Conservation (phyloP, 345 rosid species). For the Anastatica hierochuntica region DNA sequence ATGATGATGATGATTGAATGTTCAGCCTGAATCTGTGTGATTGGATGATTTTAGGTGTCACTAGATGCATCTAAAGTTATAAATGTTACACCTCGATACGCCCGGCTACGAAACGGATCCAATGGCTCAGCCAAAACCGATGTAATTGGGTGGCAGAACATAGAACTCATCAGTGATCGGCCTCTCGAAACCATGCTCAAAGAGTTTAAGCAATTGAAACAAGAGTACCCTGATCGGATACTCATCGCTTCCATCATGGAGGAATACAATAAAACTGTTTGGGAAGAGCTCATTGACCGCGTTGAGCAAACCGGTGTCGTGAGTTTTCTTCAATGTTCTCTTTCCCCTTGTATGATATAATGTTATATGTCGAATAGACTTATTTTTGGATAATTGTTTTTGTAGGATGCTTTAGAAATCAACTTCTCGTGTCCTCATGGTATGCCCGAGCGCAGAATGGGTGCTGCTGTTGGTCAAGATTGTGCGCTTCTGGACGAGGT, state of each 20-base stretch:
- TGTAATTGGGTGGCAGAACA: constrained; percentile 96
- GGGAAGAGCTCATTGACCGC: constrained; percentile 95
- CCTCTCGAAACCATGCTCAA: constrained; percentile 93
- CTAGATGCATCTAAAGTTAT: constrained; percentile 85
- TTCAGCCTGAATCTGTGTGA: constrained; percentile 5
- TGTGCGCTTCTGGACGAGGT: constrained; percentile 73
- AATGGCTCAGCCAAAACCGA: constrained; percentile 73
- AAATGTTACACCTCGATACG: constrained; percentile 91
- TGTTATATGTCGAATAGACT: background rate
- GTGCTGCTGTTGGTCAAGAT: constrained; percentile 97
- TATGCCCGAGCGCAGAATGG: constrained; percentile 99
- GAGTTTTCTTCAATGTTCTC: constrained; percentile 22
- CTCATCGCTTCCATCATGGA: constrained; percentile 98
- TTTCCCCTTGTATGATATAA: background rate
- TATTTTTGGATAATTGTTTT: background rate
- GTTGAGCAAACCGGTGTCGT: constrained; percentile 95
- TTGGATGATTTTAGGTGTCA: constrained; percentile 53
- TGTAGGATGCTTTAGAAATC: constrained; percentile 86
- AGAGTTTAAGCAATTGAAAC: constrained; percentile 73
- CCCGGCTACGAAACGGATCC: constrained; percentile 58
- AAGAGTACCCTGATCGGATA: constrained; percentile 82
- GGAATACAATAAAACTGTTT: constrained; percentile 74
- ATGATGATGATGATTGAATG: constrained; percentile 1
- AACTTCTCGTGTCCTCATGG: constrained; percentile 99
- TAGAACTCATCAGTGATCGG: constrained; percentile 90